Percentiles rank a stretch among this genome's conserved stretches.
Conservation (phyloP, 345 rosid species). For the Jatropha curcas region DNA sequence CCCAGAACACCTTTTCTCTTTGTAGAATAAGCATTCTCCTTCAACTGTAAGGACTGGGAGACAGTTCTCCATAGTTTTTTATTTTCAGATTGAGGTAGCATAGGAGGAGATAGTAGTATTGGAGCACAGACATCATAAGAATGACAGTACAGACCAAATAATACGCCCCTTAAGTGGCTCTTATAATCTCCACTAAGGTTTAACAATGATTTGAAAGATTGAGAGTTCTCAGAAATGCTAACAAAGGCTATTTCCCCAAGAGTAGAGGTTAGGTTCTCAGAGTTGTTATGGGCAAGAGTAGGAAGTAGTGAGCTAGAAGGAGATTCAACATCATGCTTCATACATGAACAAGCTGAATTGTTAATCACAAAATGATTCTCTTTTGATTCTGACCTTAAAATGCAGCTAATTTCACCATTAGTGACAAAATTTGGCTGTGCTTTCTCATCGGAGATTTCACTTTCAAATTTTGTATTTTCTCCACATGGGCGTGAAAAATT, state of each 20-base stretch:
- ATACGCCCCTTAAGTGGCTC: constrained; percentile 20
- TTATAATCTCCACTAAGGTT: constrained; percentile 32
- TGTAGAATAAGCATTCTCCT: constrained; percentile 14
- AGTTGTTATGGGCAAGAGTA: background rate
- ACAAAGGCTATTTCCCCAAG: constrained; percentile 14
- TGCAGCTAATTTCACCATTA: constrained; percentile 1
- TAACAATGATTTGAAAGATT: constrained; percentile 23
- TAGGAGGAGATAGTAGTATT: background rate
- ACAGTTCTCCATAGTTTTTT: constrained; percentile 20
- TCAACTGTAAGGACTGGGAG: constrained; percentile 14
- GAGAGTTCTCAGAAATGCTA: constrained; percentile 15
- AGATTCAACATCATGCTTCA: constrained; percentile 10
- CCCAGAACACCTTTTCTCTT: constrained; percentile 13
- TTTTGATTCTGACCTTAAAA: constrained; percentile 7
- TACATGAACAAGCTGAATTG: constrained; percentile 12
- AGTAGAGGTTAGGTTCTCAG: constrained; percentile 6
- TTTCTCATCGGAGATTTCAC: constrained; percentile 8
- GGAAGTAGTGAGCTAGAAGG: background rate
- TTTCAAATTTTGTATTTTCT: constrained; percentile 20
- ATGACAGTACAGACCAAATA: constrained; percentile 16
- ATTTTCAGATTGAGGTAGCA: constrained; percentile 9
- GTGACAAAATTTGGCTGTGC: constrained; percentile 1
- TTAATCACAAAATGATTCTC: constrained; percentile 17
- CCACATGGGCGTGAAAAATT: background rate
- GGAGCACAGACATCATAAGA: constrained; percentile 10